Conservation (phyloP, 1,139 yeast species). For the Protomyces arabidopsidicola region DNA sequence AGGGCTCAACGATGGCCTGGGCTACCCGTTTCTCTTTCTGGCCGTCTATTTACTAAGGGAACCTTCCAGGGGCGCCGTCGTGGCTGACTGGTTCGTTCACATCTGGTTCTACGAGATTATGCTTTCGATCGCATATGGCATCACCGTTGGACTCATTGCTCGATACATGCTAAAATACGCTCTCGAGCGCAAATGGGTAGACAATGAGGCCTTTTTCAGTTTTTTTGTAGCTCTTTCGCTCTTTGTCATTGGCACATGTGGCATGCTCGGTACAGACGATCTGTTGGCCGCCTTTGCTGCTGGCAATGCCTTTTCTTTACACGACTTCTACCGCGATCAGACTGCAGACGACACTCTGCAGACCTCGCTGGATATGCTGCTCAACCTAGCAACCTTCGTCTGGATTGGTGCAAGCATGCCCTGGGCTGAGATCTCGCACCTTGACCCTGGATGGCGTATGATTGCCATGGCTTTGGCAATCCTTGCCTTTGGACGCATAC, state of each 20-base stretch:
- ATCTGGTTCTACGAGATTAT: constrained; percentile 41
- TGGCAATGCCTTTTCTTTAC: constrained; percentile 37
- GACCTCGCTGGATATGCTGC: constrained; percentile 39
- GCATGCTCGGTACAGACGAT: constrained; percentile 43
- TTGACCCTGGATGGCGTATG: constrained; percentile 37
- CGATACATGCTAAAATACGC: constrained; percentile 37
- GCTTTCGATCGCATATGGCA: constrained; percentile 41
- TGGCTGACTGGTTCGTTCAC: constrained; percentile 42
- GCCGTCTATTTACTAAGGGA: constrained; percentile 39
- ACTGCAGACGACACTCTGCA: constrained; percentile 39
- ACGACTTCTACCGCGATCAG: constrained; percentile 40
- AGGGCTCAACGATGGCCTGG: constrained; percentile 46
- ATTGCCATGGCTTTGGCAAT: constrained; percentile 39
- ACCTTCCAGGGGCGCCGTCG: constrained; percentile 34
- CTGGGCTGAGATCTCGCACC: constrained; percentile 37
- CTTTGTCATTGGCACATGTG: constrained; percentile 41
- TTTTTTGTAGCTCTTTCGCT: constrained; percentile 36
- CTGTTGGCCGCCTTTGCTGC: constrained; percentile 42
- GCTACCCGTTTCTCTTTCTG: constrained; percentile 43
- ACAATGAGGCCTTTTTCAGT: constrained; percentile 36
- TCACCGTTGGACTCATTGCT: constrained; percentile 39
- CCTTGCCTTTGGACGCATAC: constrained; percentile 41
- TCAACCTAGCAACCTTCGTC: constrained; percentile 41
- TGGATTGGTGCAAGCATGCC: constrained; percentile 44
- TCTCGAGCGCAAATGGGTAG: constrained; percentile 34